These are phyloP conservation scores for Leishmania gerbilli DNA, from an alignment of 208 protist species.

Conservation along the genomic window DNA sequence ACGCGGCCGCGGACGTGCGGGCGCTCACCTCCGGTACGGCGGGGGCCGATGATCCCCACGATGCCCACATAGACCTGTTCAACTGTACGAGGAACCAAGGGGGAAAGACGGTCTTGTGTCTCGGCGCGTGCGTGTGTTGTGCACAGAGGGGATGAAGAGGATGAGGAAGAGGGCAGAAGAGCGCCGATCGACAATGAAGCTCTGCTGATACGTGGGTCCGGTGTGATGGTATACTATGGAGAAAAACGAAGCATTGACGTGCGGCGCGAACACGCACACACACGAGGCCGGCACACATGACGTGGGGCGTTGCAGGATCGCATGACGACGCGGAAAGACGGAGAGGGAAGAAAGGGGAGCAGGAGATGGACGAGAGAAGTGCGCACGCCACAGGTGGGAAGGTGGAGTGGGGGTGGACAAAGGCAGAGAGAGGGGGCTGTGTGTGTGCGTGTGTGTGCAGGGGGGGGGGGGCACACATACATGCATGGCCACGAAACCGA, in stretches of 20 bases:
- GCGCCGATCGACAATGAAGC: background rate
- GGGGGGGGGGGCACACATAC: too few species aligned
- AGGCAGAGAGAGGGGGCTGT: too few species aligned
- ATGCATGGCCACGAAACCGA: too few species aligned
- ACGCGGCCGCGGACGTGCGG: background rate
- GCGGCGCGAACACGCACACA: background rate
- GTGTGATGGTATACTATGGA: background rate
- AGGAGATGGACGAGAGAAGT: background rate
- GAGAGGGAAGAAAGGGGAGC: background rate
- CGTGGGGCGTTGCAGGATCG: background rate
- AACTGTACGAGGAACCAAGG: background rate
- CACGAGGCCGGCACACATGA: background rate
- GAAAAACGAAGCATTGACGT: background rate
- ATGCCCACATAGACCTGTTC: conserved; percentile 26
- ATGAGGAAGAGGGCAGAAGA: background rate
- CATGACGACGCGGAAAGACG: background rate
- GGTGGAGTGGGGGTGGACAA: too few species aligned
- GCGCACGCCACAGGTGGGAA: background rate
- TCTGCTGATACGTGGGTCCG: background rate
- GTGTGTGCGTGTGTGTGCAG: too few species aligned
- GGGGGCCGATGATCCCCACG: conserved; percentile 10
- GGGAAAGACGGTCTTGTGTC: background rate
- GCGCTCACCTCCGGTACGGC: background rate
- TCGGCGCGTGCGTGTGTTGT: background rate
- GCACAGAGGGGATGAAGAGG: background rate